phyloP scores from a whole-genome alignment of 1,284 basidiomycete genomes.

The Pholiota adiposa region DNA sequence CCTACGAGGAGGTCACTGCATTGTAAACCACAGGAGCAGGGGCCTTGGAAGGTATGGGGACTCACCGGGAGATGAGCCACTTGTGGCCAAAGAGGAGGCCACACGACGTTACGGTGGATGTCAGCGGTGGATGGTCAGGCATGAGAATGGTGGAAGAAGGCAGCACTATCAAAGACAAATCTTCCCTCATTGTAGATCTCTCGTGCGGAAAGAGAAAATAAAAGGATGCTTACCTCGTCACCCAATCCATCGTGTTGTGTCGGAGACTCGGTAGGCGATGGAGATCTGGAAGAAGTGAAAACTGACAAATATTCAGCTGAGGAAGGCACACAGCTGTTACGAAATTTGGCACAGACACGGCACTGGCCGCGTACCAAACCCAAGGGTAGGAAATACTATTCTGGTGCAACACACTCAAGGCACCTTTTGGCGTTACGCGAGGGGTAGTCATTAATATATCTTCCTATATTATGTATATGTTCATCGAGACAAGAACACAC shows the following conservation, averaged over 20 bases:
- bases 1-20: no score
- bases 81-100: no score
- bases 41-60: no score
- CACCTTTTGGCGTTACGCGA: constrained; percentile 16
- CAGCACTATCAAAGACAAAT: constrained; percentile 11
- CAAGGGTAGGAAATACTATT: constrained; percentile 24
- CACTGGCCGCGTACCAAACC: constrained; percentile 22
- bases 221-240: constrained; percentile 12
- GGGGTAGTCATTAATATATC: neutral
- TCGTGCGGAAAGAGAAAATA: constrained; percentile 6
- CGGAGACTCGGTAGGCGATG: constrained; percentile 16
- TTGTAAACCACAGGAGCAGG: no score
- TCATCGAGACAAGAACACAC: neutral
- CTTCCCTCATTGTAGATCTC: constrained; percentile 12
- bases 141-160: constrained; percentile 21
- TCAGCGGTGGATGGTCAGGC: constrained; percentile 5
- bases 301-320: constrained; percentile 13
- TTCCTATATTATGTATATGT: neutral
- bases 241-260: constrained; percentile 6
- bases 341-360: constrained; percentile 26
- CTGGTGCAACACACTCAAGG: constrained; percentile 16
- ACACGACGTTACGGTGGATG: no score
- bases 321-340: constrained; percentile 11
- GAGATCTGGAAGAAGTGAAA: constrained; percentile 14
- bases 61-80: no score